These are phyloP conservation scores for Schwanniomyces polymorphus DNA, from an alignment of 805 yeast species.

Conservation along the genomic window DNA sequence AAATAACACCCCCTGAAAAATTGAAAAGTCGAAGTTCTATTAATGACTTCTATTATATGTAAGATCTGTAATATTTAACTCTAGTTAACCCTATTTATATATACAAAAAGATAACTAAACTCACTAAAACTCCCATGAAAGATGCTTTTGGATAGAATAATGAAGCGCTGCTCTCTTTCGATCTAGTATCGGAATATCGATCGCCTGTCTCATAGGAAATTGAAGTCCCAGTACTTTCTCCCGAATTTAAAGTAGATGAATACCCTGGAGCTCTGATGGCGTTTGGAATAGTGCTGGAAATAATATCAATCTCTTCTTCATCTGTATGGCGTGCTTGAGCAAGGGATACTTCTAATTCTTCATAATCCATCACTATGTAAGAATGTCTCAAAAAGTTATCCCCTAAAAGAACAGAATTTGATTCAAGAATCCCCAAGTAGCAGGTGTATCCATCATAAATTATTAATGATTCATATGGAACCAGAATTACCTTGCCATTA, in stretches of 20 bases:
- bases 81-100: too few relatives aligned
- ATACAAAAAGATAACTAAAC: too few relatives aligned
- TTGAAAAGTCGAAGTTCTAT: too few relatives aligned
- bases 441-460: constrained; percentile 16
- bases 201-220: constrained; percentile 10
- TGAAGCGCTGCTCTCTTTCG: neutral
- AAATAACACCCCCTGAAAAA: too few relatives aligned
- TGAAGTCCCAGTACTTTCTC: constrained; percentile 13
- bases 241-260: constrained; percentile 24
- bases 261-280: constrained; percentile 49
- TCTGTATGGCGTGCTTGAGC: constrained; percentile 33
- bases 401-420: too few relatives aligned
- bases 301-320: constrained; percentile 46
- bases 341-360: constrained; percentile 54
- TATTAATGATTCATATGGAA: constrained; percentile 41
- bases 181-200: neutral
- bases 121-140: too few relatives aligned
- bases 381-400: constrained; percentile 62
- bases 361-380: constrained; percentile 67
- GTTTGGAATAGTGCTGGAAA: constrained; percentile 48
- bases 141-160: too few relatives aligned
- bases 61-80: too few relatives aligned
- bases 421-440: constrained; percentile 22
- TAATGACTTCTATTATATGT: too few relatives aligned
- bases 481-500: constrained; percentile 54